A percentile compares a stretch with the other conserved stretches of the same genome.
Conservation (phyloP, 371 early-diverging fungal species). For the Syncephalastrum racemosum region DNA sequence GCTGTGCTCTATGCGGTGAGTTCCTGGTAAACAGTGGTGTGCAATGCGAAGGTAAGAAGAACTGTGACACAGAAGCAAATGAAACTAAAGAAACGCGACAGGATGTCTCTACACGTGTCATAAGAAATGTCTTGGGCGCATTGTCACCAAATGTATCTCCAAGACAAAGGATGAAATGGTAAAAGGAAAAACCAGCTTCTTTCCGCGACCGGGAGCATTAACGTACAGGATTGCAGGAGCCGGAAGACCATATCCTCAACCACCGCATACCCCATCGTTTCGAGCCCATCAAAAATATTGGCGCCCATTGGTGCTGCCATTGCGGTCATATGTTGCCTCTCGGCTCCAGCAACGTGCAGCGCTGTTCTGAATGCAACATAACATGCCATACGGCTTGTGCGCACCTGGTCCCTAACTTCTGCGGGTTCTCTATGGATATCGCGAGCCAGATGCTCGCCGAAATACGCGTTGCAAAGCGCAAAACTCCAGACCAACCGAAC, state of each 20-base stretch:
- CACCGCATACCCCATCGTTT: constrained; percentile 96
- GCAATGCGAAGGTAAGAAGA: constrained; percentile 79
- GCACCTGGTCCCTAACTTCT: constrained; percentile 87
- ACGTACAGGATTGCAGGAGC: constrained; percentile 25
- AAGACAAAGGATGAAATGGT: constrained; percentile 39
- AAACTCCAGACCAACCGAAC: constrained; percentile 1
- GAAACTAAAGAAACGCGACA: neutral
- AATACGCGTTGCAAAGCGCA: constrained; percentile 65
- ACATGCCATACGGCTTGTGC: constrained; percentile 86
- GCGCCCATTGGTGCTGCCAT: constrained; percentile 95
- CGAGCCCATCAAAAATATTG: constrained; percentile 71
- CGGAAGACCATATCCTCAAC: constrained; percentile 66
- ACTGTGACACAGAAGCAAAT: neutral
- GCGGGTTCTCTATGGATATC: constrained; percentile 86
- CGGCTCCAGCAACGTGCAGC: constrained; percentile 68
- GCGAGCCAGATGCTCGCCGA: constrained; percentile 80
- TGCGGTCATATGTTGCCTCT: constrained; percentile 94
- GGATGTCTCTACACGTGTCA: constrained; percentile 80
- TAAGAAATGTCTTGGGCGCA: constrained; percentile 80
- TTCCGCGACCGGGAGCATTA: neutral
- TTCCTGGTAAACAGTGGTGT: constrained; percentile 85
- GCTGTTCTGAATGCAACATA: constrained; percentile 75
- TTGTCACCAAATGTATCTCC: constrained; percentile 84
- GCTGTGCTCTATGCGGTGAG: constrained; percentile 91
- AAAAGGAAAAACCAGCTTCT: constrained; percentile 20